Conservation (phyloP, 1,139 yeast species). For the Nematodospora anomalae region DNA sequence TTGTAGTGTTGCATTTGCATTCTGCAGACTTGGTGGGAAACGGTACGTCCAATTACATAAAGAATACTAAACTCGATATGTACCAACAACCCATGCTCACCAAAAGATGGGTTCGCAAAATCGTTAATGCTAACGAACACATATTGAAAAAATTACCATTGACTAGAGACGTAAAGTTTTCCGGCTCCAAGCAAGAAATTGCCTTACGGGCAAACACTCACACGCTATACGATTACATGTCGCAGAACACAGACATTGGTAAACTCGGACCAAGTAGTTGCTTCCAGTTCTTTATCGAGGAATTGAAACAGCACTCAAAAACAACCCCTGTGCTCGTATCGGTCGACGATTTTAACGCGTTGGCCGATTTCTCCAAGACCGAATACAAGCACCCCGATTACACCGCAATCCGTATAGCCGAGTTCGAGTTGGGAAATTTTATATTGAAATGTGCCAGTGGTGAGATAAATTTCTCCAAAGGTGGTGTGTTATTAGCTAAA, state of each 20-base stretch:
- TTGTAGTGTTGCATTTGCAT: conserved; percentile 65
- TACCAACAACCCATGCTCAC: conserved; percentile 84
- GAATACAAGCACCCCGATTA: conserved; percentile 61
- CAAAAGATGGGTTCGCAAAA: conserved; percentile 57
- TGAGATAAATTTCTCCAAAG: conserved; percentile 48
- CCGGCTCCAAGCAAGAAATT: conserved; percentile 33
- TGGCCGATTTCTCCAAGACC: conserved; percentile 57
- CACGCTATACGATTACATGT: conserved; percentile 41
- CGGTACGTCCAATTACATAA: conserved; percentile 71
- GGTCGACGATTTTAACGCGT: conserved; percentile 72
- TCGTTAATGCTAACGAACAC: conserved; percentile 56
- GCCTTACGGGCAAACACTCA: conserved; percentile 43
- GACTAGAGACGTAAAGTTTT: conserved; percentile 41
- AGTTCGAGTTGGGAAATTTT: conserved; percentile 66
- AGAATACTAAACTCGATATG: conserved; percentile 46
- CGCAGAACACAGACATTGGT: conserved; percentile 42
- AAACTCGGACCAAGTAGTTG: conserved; percentile 34
- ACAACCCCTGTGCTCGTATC: conserved; percentile 64
- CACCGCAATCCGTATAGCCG: conserved; percentile 56
- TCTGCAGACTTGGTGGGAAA: conserved; percentile 61
- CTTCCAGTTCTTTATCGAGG: conserved; percentile 56
- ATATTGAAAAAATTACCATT: conserved; percentile 51
- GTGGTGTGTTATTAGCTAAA: conserved; percentile 69
- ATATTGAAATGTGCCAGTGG: conserved; percentile 62
- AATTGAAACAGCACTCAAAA: conserved; percentile 46